These are phyloP conservation scores for Eucalyptus coolabah DNA, from an alignment of 345 rosid species.

Conservation along the genomic window DNA sequence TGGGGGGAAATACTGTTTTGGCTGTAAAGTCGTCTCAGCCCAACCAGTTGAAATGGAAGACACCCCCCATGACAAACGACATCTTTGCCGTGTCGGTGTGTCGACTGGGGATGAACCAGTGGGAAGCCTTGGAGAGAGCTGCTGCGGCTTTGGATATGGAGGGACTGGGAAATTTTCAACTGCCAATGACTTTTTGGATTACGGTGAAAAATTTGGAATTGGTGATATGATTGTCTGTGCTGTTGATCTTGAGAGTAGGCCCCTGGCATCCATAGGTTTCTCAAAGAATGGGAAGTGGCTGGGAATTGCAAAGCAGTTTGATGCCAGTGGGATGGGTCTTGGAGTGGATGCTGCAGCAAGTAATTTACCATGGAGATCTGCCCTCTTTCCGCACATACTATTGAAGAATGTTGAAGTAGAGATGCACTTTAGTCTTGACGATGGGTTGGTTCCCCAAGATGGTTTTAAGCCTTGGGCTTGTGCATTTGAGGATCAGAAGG, in stretches of 20 bases:
- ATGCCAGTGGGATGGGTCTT: slow-evolving; percentile 7
- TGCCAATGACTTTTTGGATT: slow-evolving; percentile 3
- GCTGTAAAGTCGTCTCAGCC: slow-evolving; percentile 2
- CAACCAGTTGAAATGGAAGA: slow-evolving; percentile 18
- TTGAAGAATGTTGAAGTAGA: slow-evolving; percentile 21
- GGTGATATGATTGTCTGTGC: slow-evolving; percentile 18
- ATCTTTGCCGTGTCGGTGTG: slow-evolving; percentile 17
- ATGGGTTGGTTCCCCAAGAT: slow-evolving; percentile 6
- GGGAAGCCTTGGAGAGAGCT: slow-evolving; percentile 19
- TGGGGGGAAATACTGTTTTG: slow-evolving; percentile 20
- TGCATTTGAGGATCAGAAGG: slow-evolving; percentile 9
- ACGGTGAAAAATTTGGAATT: slow-evolving; percentile 13
- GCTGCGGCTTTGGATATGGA: slow-evolving; percentile 15
- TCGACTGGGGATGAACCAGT: slow-evolving; percentile 9
- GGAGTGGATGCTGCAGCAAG: slow-evolving; percentile 1
- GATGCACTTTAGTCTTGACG: slow-evolving; percentile 13
- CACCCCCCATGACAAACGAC: slow-evolving; percentile 12
- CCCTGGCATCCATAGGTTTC: slow-evolving; percentile 14
- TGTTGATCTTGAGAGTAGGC: slow-evolving; percentile 17
- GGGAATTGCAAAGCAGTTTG: slow-evolving; percentile 16
- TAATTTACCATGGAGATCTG: slow-evolving; percentile 1
- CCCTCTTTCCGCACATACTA: slow-evolving; percentile 16
- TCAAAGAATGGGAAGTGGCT: slow-evolving; percentile 23
- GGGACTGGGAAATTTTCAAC: slow-evolving; percentile 20
- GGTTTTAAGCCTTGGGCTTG: slow-evolving; percentile 21